Evolutionary conservation across 495 filamentous ascomycete species (phyloP), one percentile per base, ranked within the genome.

Genomic region (Daldinia childiae): DNA sequence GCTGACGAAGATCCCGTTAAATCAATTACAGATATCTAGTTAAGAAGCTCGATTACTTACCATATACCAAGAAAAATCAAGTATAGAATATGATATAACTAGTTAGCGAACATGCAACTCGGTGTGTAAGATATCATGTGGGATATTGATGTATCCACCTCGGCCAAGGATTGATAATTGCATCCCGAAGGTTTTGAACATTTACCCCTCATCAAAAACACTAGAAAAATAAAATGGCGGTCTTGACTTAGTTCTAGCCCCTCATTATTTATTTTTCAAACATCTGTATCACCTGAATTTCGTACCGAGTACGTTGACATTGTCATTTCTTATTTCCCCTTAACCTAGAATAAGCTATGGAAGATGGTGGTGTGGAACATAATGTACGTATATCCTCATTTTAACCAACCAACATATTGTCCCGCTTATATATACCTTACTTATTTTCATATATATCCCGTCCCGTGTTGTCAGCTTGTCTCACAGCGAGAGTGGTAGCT

Each of bases 81-180:
- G 12, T 5, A 36, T 14, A 36, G 12, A 3, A 36, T 3, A 12
- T 12, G 32, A 14, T 14, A 14, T 36, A n/a, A n/a, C n/a, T n/a
- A n/a, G n/a, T n/a, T n/a, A 36, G 34, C 11, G 34, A 12, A 36
- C 34, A 9, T 36, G 14, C 21, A 24, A 36, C n/a, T 21, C 24
- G 15, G 34, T 41, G 41, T 39, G 68, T 69, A 54, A 36, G 54
- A 14, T 24, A 6, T 1, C 24, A n/a, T 52, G 58, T 57, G 54
- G 15, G 54, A 30, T 19, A 57, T 36, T 17, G 1, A 36, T 15
- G 6, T 68, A 64, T 63, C 59, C 69, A 72, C 69, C 60, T 50
- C 36, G 12, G n/a, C 8, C 34, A 60, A 38, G 54, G 7, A 64
- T 62, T 72, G 59, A 54, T 43, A 72, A 72, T 67, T 64, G 57